Base-by-base conservation (phyloP, 1,284 basidiomycete genomes). In the Moesziomyces sp. region DNA sequence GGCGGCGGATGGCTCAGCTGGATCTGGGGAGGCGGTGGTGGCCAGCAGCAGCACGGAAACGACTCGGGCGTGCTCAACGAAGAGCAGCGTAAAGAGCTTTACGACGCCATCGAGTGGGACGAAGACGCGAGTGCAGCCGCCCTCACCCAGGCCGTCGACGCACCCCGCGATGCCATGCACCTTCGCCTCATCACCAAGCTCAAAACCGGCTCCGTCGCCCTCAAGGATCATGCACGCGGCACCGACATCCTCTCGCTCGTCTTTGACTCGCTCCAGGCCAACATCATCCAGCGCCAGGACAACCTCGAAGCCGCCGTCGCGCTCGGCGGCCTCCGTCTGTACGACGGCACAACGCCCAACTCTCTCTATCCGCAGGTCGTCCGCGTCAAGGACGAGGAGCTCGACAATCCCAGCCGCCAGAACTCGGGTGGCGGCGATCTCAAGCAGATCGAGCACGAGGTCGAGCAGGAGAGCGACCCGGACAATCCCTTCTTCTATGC, bases 101-200 rank as follows among this genome's bases (percentile, higher is more conserved):
- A 97, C 85, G 92, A 94, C 77, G 90, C 93, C 18, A 90, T 99
- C 62, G 95, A 99, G 83, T 98, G 93, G 84, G 93, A 98, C 83
- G 81, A 84, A 58, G 55, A 66, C 19, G 66, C 74, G 21, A 71
- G 72, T 44, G 71, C 66, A 19, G 26, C 61, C 2, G 70, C 78
- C 3, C 52, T 76, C 30, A 56, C 76, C 2, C 72, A 77, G 18
- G 49, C 81, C 1, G 75, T 81, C 40, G 80, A 84, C 42, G 86
- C 89, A 1, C 91, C 94, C 1, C 88, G 89, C 53, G 93, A 98
- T 77, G 91, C 93, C 11, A 88, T 98, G 77, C 92, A 93, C 82
- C 85, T 91, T 52, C 89, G 91, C 30, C 88, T 96, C 45, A 87
- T 88, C 43, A 90, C 94, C 24, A 77, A 79, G 68, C 77, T 83